Base-by-base conservation (phyloP, 2,329 filamentous ascomycete species). In the Botryotinia calthae region DNA sequence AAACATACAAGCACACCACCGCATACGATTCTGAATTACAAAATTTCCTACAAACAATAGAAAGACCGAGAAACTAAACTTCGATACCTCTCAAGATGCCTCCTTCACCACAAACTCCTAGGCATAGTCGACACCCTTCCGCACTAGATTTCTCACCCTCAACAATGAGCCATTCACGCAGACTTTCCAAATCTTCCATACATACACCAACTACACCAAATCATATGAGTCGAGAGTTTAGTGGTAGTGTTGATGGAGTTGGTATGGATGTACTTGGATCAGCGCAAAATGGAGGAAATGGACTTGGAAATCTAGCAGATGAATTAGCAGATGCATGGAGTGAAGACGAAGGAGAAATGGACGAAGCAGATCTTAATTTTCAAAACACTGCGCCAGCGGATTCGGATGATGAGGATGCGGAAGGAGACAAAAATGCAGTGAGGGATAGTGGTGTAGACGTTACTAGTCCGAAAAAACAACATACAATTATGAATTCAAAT, bases 241-340 rank as follows among this genome's bases (percentile, higher is more conserved):
- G 59, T 25, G 42, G 37, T 34, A 59, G 62, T 31, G 65, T 67
- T 25, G 62, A 67, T 9, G 63, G 70, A 22, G 70, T 56, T n/a
- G 48, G 70, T 20, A 72, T 78, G 62, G 79, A 80, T 72, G 75
- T 78, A 5, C 80, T 79, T 58, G 75, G 73, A 56, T 85, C 82
- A 54, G 82, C 81, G 37, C 70, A 72, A 61, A 72, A 72, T 10
- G 80, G 81, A 4, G 83, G 83, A 67, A 88, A 88, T 74, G 90
- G 91, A 14, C 84, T 94, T 75, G 93, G 93, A 46, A 95, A 94
- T 77, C 82, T 96, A 66, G 93, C 93, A 2, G 93, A 95, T 81
- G 93, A 96, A 82, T 84, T 96, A 65, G 93, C 91, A 1, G 92
- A 92, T 79, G 90, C 90, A 6, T 89, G 92, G 81, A 89, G 88